Percentiles rank a stretch among this genome's conserved stretches.
Evolutionary conservation across 139 green algal species (phyloP).

Genomic region (Chlorella sp.): DNA sequence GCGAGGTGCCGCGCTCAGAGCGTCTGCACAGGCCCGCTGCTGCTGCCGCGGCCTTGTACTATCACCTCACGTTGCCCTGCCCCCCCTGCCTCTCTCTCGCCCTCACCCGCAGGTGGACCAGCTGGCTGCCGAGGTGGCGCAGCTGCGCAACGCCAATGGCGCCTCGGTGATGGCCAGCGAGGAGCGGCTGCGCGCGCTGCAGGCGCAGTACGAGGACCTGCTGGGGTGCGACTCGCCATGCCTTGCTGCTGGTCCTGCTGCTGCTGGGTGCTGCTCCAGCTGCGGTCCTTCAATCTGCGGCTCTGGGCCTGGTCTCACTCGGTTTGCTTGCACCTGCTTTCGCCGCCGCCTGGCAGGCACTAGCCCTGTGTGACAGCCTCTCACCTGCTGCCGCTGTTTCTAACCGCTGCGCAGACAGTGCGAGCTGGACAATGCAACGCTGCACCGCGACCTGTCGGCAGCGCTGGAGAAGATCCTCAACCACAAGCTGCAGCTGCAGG

Average conservation of each 20-base stretch:
- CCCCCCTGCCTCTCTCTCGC: background rate
- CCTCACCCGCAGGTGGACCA: constrained; percentile 49
- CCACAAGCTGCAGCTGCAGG: constrained; percentile 64
- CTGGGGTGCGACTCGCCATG: constrained; percentile 44
- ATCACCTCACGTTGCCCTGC: too few relatives aligned
- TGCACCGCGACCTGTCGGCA: constrained; percentile 63
- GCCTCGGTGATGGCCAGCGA: constrained; percentile 60
- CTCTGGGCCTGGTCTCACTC: too few relatives aligned
- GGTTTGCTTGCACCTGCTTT: too few relatives aligned
- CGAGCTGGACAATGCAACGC: constrained; percentile 61
- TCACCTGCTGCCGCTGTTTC: too few relatives aligned
- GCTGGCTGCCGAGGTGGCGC: constrained; percentile 59
- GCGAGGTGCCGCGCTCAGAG: too few relatives aligned
- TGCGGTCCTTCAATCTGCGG: too few relatives aligned
- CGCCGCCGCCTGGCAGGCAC: too few relatives aligned
- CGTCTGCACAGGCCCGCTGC: too few relatives aligned
- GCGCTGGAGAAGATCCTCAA: constrained; percentile 67
- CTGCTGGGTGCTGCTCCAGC: too few relatives aligned
- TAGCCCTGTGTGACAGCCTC: too few relatives aligned
- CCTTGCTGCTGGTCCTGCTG: background rate
- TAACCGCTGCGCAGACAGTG: constrained; percentile 43
- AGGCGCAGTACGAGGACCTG: constrained; percentile 59
- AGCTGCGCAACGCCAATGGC: constrained; percentile 54
- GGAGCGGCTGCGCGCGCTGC: constrained; percentile 47
- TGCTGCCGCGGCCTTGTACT: too few relatives aligned